Evolutionary conservation across 768 basidiomycete genomes (phyloP).

Genomic region (Boletus subparvulus): DNA sequence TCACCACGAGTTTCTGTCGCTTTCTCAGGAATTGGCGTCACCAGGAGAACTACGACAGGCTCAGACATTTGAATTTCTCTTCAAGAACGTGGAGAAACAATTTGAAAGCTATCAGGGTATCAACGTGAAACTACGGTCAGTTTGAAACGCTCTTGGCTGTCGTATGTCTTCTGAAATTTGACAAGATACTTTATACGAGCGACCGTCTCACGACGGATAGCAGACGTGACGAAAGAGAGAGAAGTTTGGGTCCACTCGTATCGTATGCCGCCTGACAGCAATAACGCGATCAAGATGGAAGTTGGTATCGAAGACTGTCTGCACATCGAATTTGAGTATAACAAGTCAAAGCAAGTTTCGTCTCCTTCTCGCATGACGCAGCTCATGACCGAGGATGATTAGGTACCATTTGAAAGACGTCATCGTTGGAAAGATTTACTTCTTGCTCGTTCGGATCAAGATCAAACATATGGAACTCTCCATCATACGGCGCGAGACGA

Average conservation of each 20-base stretch:
- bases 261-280: constrained; percentile 97
- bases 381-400: neutral
- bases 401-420: constrained; percentile 99
- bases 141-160: constrained; percentile 1
- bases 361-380: neutral
- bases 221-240: constrained; percentile 89
- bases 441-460: constrained; percentile 96
- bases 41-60: constrained; percentile 98
- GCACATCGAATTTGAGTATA: constrained; percentile 99
- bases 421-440: constrained; percentile 99
- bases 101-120: constrained; percentile 98
- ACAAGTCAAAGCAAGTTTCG: constrained; percentile 88
- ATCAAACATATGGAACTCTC: constrained; percentile 99
- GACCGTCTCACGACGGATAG: constrained; percentile 86
- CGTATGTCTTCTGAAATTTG: constrained; percentile 4
- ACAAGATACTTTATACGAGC: constrained; percentile 89
- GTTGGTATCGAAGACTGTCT: constrained; percentile 99
- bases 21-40: constrained; percentile 92
- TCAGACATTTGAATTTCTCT: constrained; percentile 93
- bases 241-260: constrained; percentile 98
- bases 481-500: constrained; percentile 96
- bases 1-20: constrained; percentile 95
- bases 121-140: constrained; percentile 94
- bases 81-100: constrained; percentile 99
- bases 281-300: constrained; percentile 99